These are phyloP conservation scores for Rhytidiadelphus loreus DNA, from an alignment of 225 moss, liverwort and hornwort species.

Conservation along the genomic window DNA sequence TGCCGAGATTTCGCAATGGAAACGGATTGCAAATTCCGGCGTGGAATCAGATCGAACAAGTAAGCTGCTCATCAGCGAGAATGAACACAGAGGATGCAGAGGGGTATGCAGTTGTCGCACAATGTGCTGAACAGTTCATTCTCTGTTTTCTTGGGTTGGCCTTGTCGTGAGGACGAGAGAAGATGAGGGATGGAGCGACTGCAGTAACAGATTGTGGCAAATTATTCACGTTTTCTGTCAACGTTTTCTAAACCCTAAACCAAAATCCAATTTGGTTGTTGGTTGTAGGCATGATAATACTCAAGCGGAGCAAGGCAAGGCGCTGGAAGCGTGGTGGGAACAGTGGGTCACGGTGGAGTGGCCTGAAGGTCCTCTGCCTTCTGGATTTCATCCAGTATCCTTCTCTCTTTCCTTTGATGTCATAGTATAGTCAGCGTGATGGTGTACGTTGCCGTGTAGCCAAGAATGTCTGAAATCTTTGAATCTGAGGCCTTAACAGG, in stretches of 20 bases:
- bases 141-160: background rate
- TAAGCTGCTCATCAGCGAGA: background rate
- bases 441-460: background rate
- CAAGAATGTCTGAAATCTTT: background rate
- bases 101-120: background rate
- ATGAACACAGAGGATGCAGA: background rate
- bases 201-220: background rate
- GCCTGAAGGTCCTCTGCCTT: constrained; percentile 39
- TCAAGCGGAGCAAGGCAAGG: background rate
- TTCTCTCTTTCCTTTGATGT: background rate
- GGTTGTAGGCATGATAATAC: background rate
- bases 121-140: background rate
- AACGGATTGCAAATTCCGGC: background rate
- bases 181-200: background rate
- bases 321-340: constrained; percentile 29
- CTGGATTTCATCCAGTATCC: constrained; percentile 20
- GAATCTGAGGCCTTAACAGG: background rate
- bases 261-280: background rate
- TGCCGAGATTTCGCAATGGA: background rate
- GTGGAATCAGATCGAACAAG: background rate
- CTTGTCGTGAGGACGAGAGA: background rate
- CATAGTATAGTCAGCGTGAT: background rate
- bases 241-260: background rate
- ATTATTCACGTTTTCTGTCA: background rate
- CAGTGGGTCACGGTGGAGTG: constrained; percentile 25